Base-by-base conservation (phyloP, 1,139 yeast genomes). In the Wickerhamiella pararugosa region DNA sequence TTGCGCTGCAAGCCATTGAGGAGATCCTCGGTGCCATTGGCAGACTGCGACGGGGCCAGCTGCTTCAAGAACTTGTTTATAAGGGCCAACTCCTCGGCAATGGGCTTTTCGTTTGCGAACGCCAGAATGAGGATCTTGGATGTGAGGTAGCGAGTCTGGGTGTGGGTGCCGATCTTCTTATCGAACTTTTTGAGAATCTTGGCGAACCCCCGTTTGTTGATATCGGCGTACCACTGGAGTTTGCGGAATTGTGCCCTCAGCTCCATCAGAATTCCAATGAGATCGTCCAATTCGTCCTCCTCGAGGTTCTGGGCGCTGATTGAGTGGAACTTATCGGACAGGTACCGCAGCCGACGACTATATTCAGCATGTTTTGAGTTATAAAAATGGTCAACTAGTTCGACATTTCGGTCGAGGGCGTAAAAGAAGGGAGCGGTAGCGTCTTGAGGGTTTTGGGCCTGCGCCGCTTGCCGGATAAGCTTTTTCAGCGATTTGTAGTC, bases 191-290 rank as follows among this genome's bases (percentile, higher is more conserved):
- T 90, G 57, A 90, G 67, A 50, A 90, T 90, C 64, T 90, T 90
- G 45, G 76, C 71, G 54, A 86, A 81, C 0, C 95, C 98, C 48
- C 90, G 77, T 58, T 81, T 84, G 64, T 90, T 90, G 54, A 87
- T 72, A 53, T 87, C 97, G 11, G 94, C 93, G 59, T 75, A 90
- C 95, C 97, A 87, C 58, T 64, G 63, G 56, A 90, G 66, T 60
- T 86, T 86, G 45, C 95, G 70, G 48, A 81, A 74, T 48, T 76
- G 74, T n/a, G 79, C 69, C 41, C 94, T 70, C 44, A 86, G 66
- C 57, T 86, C 96, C 32, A 84, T 66, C 37, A 87, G 64, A 26
- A 84, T 79, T 27, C 76, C 76, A 41, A 81, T 68, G 37, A 86
- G 67, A 56, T 90, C 97, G 46, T 81, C 87, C 34, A 79, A 61